Base-by-base conservation (phyloP, 495 filamentous ascomycete species). In the Tuber microsphaerosporum region DNA sequence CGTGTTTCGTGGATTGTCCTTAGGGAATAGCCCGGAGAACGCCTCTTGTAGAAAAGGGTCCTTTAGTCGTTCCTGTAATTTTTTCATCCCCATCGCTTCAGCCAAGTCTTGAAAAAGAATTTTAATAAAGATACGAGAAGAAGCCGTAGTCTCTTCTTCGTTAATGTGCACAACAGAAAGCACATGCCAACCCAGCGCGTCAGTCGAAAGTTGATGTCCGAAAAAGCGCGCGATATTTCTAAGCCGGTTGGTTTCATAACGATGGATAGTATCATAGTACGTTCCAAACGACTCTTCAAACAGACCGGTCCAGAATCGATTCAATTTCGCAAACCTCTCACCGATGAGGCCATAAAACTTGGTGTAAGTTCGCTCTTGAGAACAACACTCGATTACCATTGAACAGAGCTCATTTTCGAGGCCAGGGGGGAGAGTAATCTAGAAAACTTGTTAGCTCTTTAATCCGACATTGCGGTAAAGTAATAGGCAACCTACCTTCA, bases 201-300 rank as follows among this genome's bases (percentile, higher is more conserved):
- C 94, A 43, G 90, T 91, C 70, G 91, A 89, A 48, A 99, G 85
- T 81, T 98, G 87, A 80, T 99, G 94, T 22, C 93, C 93, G 77
- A 97, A 98, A 85, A 99, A 97, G 41, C 93, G 88, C 17, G 94
- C 94, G 80, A 98, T 94, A 83, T 97, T 99, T 72, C 95, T 90
- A 26, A 99, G 87, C 70, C 91, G 89, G 83, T 97, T 97, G 17
- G 93, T 97, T 83, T 97, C 95, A 81, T 95, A 94, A 31, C 96
- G 91, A 84, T 99, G 95, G 77, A 98, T 98, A 0, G 94, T 97
- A 73, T 97, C 93, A 85, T 97, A 98, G 83, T 97, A 97, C 76
- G 94, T 93, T 74, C 89, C 88, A 79, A 99, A 99, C 17, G 90
- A 88, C 76, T 91, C 87, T 82, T 97, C 93, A 77, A 97, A 97